phyloP scores from a whole-genome alignment of 2,329 filamentous ascomycete species.

The Fusarium compactum region DNA sequence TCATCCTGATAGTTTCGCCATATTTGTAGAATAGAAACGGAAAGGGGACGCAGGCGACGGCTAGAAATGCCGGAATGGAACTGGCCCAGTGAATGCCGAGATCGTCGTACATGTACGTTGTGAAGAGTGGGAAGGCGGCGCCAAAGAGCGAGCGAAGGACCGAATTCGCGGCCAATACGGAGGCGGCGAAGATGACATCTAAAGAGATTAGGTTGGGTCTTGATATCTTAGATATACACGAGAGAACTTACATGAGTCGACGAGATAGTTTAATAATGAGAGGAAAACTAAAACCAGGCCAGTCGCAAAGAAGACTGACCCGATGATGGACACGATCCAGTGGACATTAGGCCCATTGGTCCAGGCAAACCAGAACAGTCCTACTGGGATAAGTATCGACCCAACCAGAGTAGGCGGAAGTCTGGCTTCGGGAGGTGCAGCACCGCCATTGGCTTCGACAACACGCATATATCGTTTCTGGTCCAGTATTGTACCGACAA shows the following conservation, averaged over 20 bases:
- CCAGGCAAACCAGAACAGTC: slow-evolving; percentile 76
- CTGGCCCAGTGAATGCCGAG: slow-evolving; percentile 82
- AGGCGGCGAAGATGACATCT: slow-evolving; percentile 81
- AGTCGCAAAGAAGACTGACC: slow-evolving; percentile 63
- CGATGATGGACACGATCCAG: slow-evolving; percentile 65
- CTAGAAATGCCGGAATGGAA: slow-evolving; percentile 79
- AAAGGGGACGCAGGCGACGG: slow-evolving; percentile 77
- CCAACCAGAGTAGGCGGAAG: slow-evolving; percentile 72
- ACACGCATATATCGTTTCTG: slow-evolving; percentile 65
- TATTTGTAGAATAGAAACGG: slow-evolving; percentile 83
- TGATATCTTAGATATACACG: neutral
- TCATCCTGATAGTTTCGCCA: slow-evolving; percentile 70
- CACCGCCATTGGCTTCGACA: slow-evolving; percentile 62
- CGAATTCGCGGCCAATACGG: slow-evolving; percentile 77
- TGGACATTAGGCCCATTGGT: slow-evolving; percentile 68
- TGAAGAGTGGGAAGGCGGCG: slow-evolving; percentile 80
- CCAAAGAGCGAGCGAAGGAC: slow-evolving; percentile 79
- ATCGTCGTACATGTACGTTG: slow-evolving; percentile 66
- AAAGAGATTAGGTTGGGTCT: slow-evolving; percentile 25
- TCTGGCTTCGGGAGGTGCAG: slow-evolving; percentile 72
- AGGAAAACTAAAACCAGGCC: slow-evolving; percentile 75
- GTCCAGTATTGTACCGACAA: slow-evolving; percentile 64
- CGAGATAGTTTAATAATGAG: slow-evolving; percentile 73
- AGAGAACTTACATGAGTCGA: slow-evolving; percentile 66
- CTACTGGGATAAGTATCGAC: slow-evolving; percentile 67